A percentile compares a stretch with the other conserved stretches of the same genome.
phyloP scores from a whole-genome alignment of 2,329 filamentous ascomycete genomes.

The Ilyonectria robusta region DNA sequence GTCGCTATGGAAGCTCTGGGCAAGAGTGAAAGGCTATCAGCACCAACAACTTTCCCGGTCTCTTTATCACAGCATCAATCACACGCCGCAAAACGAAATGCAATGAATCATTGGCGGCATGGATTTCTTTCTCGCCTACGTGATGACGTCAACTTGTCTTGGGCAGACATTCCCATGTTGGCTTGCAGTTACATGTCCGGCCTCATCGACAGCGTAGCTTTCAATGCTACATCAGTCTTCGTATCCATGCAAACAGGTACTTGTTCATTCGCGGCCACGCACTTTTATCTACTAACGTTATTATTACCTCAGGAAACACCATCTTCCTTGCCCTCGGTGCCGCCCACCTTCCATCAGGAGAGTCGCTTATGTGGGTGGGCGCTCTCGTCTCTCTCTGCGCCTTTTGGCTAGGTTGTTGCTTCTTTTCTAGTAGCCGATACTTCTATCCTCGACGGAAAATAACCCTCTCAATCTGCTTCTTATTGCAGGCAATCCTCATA shows the following conservation, averaged over 20 bases:
- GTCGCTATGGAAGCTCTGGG: too few relatives aligned
- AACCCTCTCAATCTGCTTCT: constrained; percentile 64
- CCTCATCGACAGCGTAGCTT: constrained; percentile 55
- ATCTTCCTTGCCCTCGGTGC: constrained; percentile 74
- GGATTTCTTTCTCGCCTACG: neutral
- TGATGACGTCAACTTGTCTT: constrained; percentile 7
- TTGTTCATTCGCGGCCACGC: neutral
- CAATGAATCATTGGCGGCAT: neutral
- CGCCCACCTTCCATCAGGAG: constrained; percentile 63
- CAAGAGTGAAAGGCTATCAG: too few relatives aligned
- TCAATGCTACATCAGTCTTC: constrained; percentile 55
- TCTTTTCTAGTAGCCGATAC: constrained; percentile 56
- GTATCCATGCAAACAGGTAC: constrained; percentile 59
- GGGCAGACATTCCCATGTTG: constrained; percentile 55
- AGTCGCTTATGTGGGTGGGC: constrained; percentile 66
- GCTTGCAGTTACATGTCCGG: constrained; percentile 54
- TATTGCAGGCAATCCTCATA: constrained; percentile 66
- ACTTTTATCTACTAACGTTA: neutral
- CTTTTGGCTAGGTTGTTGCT: constrained; percentile 68
- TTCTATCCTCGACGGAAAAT: constrained; percentile 43
- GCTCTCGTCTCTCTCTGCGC: constrained; percentile 65
- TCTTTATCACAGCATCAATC: too few relatives aligned
- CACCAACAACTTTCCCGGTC: too few relatives aligned
- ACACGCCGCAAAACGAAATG: too few relatives aligned
- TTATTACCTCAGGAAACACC: constrained; percentile 60